Conservation (phyloP, 371 early-diverging fungal genomes). For the Actinomortierella ambigua region DNA sequence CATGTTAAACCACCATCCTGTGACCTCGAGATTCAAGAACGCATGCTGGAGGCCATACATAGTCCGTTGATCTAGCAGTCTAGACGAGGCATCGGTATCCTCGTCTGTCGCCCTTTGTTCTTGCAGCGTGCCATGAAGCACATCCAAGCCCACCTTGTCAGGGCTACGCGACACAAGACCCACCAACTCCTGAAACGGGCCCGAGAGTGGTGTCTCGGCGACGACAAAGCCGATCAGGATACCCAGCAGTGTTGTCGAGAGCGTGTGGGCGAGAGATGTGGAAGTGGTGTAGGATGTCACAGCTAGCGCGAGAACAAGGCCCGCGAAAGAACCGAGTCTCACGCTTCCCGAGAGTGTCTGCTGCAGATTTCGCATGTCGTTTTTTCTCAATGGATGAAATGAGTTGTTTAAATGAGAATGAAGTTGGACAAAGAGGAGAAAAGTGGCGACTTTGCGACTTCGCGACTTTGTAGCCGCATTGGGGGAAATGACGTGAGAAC, state of each 20-base stretch:
- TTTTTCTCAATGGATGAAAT: no score
- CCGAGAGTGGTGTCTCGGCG: slow-evolving; percentile 35
- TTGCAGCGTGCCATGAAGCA: slow-evolving; percentile 14
- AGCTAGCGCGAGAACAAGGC: no score
- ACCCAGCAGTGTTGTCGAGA: slow-evolving; percentile 8
- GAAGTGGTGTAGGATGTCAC: no score
- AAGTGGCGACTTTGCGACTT: no score
- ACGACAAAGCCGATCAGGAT: slow-evolving; percentile 25
- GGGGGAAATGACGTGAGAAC: no score
- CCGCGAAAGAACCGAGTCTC: no score
- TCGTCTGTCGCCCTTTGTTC: background rate
- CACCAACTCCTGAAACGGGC: slow-evolving; percentile 23
- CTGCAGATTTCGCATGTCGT: no score
- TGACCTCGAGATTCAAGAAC: slow-evolving; percentile 41
- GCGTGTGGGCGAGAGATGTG: no score
- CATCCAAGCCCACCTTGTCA: slow-evolving; percentile 34
- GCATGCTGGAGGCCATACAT: slow-evolving; percentile 46
- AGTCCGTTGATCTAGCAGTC: slow-evolving; percentile 24
- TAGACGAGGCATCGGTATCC: background rate
- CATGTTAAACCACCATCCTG: slow-evolving; percentile 48
- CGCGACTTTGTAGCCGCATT: no score
- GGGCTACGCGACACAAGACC: slow-evolving; percentile 34
- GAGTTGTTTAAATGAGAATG: no score
- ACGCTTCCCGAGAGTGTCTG: no score
- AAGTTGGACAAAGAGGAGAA: no score